Evolutionary conservation across 805 yeast genomes (phyloP).

Genomic region (Barnettozyma populi): DNA sequence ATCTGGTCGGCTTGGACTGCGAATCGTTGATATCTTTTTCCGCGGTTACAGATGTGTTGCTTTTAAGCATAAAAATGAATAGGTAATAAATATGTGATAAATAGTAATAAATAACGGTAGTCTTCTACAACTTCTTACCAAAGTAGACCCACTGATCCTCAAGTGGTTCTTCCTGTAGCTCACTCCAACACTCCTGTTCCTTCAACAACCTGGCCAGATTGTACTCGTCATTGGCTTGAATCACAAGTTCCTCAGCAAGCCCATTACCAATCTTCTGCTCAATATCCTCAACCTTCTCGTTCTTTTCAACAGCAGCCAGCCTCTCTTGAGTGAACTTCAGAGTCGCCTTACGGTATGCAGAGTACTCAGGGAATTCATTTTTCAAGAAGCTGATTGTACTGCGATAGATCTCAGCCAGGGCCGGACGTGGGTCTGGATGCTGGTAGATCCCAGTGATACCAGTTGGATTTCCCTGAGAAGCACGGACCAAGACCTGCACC

Average conservation of each 20-base stretch:
- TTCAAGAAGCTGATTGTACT: constrained; percentile 58
- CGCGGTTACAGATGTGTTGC: too few relatives aligned
- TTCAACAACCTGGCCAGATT: constrained; percentile 62
- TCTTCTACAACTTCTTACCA: constrained; percentile 46
- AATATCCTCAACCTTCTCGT: constrained; percentile 57
- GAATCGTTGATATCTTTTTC: too few relatives aligned
- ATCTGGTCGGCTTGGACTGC: too few relatives aligned
- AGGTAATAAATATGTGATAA: not conserved
- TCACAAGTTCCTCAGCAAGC: constrained; percentile 72
- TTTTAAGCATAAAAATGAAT: too few relatives aligned
- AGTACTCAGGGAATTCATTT: constrained; percentile 58
- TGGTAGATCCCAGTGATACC: constrained; percentile 74
- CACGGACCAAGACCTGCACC: constrained; percentile 48
- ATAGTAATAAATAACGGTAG: not conserved
- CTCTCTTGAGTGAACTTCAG: constrained; percentile 68
- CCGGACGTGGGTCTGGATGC: constrained; percentile 83
- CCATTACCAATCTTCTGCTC: constrained; percentile 78
- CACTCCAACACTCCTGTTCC: constrained; percentile 73
- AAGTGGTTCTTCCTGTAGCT: constrained; percentile 70
- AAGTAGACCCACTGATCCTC: constrained; percentile 83
- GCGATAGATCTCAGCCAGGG: constrained; percentile 62
- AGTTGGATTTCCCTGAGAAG: constrained; percentile 66
- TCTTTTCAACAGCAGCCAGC: constrained; percentile 55
- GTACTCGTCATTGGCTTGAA: constrained; percentile 81
- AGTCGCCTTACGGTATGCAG: constrained; percentile 73